Base-by-base conservation (phyloP, 2,329 filamentous ascomycete species). In the Talaromyces sp. region DNA sequence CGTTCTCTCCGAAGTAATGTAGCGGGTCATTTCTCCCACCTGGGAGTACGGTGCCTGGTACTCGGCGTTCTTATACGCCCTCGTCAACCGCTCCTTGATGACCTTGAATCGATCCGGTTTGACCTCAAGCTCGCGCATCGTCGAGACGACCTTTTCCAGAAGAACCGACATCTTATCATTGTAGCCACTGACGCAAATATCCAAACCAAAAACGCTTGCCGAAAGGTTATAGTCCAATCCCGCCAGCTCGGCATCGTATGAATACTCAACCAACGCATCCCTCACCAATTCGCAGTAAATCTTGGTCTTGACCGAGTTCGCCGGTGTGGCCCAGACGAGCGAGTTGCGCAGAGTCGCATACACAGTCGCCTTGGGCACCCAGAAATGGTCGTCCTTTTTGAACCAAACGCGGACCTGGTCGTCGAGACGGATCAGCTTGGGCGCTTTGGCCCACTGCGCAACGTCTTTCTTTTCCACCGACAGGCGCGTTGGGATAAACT, bases 361-460 rank as follows among this genome's bases (percentile, higher is more conserved):
- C 19, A 98, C 80, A 62, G 92, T 95, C 3, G 91, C 95, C 75
- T 96, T 96, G 9, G 95, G 95, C 10, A 98, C 95, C 93, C 93
- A 98, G 76, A 98, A 99, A 0, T 88, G 92, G 69, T 99, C 95
- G 70, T 99, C 95, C 77, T 98, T 98, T 81, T 99, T 99, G 81
- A 88, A 97, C 95, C 95, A 99, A 2, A 91, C 89, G 32, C 93
- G 87, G 0, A 91, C 87, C 36, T 87, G 80, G 6, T 88, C 82
- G 67, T 97, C 93, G 68, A 96, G 92, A 66, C 93, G 88, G 64
- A 99, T 88, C 27, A 99, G 81, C 63, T 88, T 89, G 0, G 95
- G 95, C 0, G 86, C 82, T 60, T 89, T 83, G 0, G 88, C 81
- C 1, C 92, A 89, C 67, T 90, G 85, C 28, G 86, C 82, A n/a